Base-by-base conservation (phyloP, 345 rosid genomes). In the Murraya paniculata region DNA sequence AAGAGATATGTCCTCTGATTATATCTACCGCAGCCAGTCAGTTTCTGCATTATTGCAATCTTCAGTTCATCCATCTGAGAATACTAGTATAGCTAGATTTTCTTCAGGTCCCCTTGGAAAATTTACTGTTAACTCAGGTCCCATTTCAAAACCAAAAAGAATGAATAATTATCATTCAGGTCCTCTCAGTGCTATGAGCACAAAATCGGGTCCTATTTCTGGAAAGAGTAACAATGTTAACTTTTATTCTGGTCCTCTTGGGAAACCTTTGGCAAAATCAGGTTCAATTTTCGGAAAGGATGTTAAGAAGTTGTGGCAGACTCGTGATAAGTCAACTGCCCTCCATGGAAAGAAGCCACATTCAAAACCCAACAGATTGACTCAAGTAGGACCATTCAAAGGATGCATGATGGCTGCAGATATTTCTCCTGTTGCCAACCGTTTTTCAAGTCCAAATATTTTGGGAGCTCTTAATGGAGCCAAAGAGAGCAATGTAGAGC, bases 341-440 rank as follows among this genome's bases (percentile, higher is more conserved):
- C 75, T 87, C 65, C 76, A 66, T 0, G 84, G 86, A 60, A 92
- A 88, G 83, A 93, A 90, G 81, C 80, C 85, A 4, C 86, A 78
- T 35, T 70, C 80, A 2, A 90, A 86, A 82, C 65, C 84, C 55
- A 90, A 86, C 80, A 89, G 88, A 19, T 82, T 86, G 80, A 87
- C 93, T 81, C 92, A 92, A 81, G 91, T 89, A 70, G 99, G 97
- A 64, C 97, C 99, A n/a, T 87, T 93, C 80, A 96, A 89, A 86
- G 97, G 97, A 53, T 86, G 93, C 86, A 78, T 84, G 85, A 79
- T 84, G 74, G 88, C 85, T 69, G 70, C 87, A 9, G 87, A 88
- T 27, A 77, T 83, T 61, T 79, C 84, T 10, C 74, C 89, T 25
- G 82, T 86, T 10, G 86, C 80, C 78, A 85, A 87, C 79, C 81